These are phyloP conservation scores for Fusarium armeniacum DNA, from an alignment of 2,329 filamentous ascomycete genomes.

Conservation along the genomic window DNA sequence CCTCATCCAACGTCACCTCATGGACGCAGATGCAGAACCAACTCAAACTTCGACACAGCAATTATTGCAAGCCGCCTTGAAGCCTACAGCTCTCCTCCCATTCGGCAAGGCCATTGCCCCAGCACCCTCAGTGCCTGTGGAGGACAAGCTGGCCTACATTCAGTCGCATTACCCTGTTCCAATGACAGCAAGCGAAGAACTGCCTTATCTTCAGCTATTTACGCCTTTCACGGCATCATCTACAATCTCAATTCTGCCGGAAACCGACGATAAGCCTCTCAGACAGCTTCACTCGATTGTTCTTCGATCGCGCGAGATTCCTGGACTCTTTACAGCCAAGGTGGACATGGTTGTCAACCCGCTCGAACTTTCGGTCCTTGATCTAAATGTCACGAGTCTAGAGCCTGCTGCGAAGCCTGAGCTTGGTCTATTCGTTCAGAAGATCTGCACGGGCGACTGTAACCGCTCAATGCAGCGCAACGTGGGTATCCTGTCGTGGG, in stretches of 20 bases:
- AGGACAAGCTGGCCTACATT: constrained; percentile 58
- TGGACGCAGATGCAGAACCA: constrained; percentile 54
- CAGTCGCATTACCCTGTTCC: constrained; percentile 75
- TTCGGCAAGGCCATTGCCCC: constrained; percentile 59
- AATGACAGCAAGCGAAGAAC: constrained; percentile 73
- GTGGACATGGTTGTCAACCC: constrained; percentile 72
- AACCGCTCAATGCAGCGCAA: constrained; percentile 68
- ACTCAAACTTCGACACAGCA: constrained; percentile 54
- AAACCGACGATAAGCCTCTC: constrained; percentile 52
- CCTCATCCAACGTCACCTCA: constrained; percentile 57
- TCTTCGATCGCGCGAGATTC: constrained; percentile 57
- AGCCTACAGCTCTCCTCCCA: constrained; percentile 66
- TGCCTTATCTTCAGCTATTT: constrained; percentile 79
- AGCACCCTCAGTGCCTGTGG: constrained; percentile 43
- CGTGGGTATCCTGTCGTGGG: constrained; percentile 73
- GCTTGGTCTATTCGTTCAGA: constrained; percentile 67
- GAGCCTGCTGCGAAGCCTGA: constrained; percentile 72
- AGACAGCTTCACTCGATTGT: constrained; percentile 70
- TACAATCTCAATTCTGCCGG: constrained; percentile 62
- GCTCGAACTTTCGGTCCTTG: constrained; percentile 63
- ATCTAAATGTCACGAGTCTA: constrained; percentile 67
- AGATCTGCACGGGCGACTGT: constrained; percentile 56
- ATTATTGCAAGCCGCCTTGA: constrained; percentile 64
- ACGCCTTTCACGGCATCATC: constrained; percentile 75
- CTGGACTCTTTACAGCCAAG: constrained; percentile 69